A percentile compares a stretch with the other conserved stretches of the same genome.
phyloP scores from a whole-genome alignment of 2,329 filamentous ascomycete genomes.

The Diaporthe citri region DNA sequence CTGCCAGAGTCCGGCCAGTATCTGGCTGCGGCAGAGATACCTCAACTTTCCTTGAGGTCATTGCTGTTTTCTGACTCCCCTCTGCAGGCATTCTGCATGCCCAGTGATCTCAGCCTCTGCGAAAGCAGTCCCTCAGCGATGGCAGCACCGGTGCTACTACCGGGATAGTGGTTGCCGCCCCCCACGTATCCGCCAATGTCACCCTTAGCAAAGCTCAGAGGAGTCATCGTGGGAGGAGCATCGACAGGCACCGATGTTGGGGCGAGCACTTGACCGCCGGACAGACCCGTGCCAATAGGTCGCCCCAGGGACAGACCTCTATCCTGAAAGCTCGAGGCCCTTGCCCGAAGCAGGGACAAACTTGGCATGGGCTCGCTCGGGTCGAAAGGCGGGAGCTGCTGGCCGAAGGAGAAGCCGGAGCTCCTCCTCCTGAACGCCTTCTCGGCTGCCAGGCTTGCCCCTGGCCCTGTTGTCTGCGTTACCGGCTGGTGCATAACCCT shows the following conservation, averaged over 20 bases:
- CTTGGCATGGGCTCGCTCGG: slow-evolving; percentile 33
- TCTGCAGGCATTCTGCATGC: slow-evolving; percentile 52
- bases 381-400: slow-evolving; percentile 22
- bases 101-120: slow-evolving; percentile 74
- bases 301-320: not conserved
- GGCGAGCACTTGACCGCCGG: slow-evolving; percentile 12
- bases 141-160: slow-evolving; percentile 47
- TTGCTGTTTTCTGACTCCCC: not conserved
- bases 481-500: slow-evolving; percentile 61
- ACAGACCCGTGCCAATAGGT: slow-evolving; percentile 3
- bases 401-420: slow-evolving; percentile 60
- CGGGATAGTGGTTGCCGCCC: slow-evolving; percentile 70
- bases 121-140: slow-evolving; percentile 77
- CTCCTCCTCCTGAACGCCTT: slow-evolving; percentile 71
- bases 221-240: slow-evolving; percentile 35
- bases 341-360: slow-evolving; percentile 12
- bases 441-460: slow-evolving; percentile 67
- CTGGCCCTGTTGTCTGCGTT: slow-evolving; percentile 45
- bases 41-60: not conserved
- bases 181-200: slow-evolving; percentile 62
- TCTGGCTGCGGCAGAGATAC: not conserved
- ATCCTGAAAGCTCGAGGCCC: slow-evolving; percentile 31
- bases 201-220: slow-evolving; percentile 47
- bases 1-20: not conserved
- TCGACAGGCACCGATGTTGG: slow-evolving; percentile 14